Evolutionary conservation across 768 basidiomycete species (phyloP), one percentile per base, ranked within the genome.

Genomic region (Boletus tomentosulus): DNA sequence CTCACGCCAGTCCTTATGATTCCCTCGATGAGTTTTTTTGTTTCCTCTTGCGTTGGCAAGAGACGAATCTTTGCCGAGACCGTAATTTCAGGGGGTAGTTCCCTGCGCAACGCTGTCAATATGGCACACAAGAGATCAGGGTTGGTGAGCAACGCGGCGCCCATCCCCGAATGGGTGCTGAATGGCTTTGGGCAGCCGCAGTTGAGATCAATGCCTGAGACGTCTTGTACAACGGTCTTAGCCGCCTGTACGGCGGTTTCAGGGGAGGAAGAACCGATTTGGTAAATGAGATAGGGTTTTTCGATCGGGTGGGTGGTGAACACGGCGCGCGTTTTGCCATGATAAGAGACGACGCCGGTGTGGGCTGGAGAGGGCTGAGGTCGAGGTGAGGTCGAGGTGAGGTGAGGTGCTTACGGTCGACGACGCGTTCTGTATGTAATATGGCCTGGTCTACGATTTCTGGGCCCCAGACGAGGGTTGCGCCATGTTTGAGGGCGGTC

Each of bases 151-250:
- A 99, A 77, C 3, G 95, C 96, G 1, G 97, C 96, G 9, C 97
- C 97, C 95, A 98, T 98, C 0, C 97, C 97, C 0, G 87, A 73
- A 60, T 90, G 87, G 0, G 92, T 93, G 22, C 93, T 96, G 71
- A 98, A 98, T 0, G 94, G 90, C 63, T 96, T 96, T 0, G 95
- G 95, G 66, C 96, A 99, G 0, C 96, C 97, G 65, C 97, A 98
- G 69, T 98, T 98, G 56, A 99, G 85, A 68, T 98, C 97, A 62
- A 99, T 78, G 19, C 95, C 97, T 0, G 94, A 85, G 30, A 99
- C 85, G 63, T 99, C 97, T 33, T 89, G 74, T 72, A 86, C 78
- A 37, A 99, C 91, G 0, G 78, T 82, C 63, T 86, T 84, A 5
- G 97, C 94, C 1, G 97, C 96, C 73, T 93, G 80, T 3, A 97